A percentile compares a stretch with the other conserved stretches of the same genome.
Evolutionary conservation across 2,329 filamentous ascomycete species (phyloP).

Genomic region (Paecilomyces sp.): DNA sequence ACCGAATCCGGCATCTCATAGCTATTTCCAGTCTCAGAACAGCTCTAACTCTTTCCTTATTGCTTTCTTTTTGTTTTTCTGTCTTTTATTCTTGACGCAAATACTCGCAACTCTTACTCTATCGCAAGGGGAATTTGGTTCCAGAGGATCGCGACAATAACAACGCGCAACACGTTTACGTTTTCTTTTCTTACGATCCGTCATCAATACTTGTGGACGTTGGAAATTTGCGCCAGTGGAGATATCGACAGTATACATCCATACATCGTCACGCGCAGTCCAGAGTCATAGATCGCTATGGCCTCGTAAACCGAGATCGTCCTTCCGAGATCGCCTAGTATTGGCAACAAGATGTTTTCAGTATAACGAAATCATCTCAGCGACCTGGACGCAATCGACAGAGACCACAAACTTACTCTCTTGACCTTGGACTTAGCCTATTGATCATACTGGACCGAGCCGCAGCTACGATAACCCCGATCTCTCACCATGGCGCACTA

Average conservation of each 20-base stretch:
- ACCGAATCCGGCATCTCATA: constrained; percentile 6
- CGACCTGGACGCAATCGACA: neutral
- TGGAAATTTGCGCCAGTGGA: neutral
- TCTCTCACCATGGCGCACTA: constrained; percentile 28
- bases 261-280: neutral
- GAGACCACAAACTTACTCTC: neutral
- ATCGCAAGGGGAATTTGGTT: neutral
- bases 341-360: neutral
- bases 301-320: neutral
- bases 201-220: neutral
- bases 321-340: neutral
- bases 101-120: neutral
- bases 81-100: neutral
- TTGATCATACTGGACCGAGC: neutral
- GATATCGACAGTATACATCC: neutral
- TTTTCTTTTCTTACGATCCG: neutral
- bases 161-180: neutral
- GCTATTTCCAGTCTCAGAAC: neutral
- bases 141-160: neutral
- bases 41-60: constrained; percentile 1
- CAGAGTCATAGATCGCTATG: neutral
- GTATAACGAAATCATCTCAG: neutral
- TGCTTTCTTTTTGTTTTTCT: constrained; percentile 1
- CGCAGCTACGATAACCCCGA: neutral
- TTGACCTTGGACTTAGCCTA: neutral